Conservation (phyloP, 2,329 filamentous ascomycete species). For the Periconia sp. region DNA sequence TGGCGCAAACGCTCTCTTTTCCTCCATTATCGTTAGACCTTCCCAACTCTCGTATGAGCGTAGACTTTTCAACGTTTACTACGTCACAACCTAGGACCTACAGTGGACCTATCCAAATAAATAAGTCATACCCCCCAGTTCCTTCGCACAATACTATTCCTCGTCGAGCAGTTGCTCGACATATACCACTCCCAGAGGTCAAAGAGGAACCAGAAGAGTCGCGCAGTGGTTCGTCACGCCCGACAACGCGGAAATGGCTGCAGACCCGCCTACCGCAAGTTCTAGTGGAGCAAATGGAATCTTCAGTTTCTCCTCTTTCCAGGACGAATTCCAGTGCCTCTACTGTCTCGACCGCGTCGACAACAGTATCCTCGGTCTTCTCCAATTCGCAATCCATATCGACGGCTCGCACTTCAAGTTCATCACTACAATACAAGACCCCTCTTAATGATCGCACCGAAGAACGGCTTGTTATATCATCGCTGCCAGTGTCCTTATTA, state of each 20-base stretch:
- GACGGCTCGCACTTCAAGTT: conserved; percentile 8
- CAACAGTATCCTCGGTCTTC: conserved; percentile 14
- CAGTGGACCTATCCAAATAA: conserved; percentile 4
- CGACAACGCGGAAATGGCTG: conserved; percentile 12
- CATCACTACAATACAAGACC: conserved; percentile 4
- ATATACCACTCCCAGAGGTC: conserved; percentile 7
- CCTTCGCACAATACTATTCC: background rate
- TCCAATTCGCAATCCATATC: conserved; percentile 11
- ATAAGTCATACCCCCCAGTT: conserved; percentile 10
- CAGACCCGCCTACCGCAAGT: conserved; percentile 9
- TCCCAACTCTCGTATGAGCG: conserved; percentile 28
- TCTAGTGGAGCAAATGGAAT: background rate
- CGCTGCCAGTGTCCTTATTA: conserved; percentile 23
- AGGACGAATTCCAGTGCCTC: conserved; percentile 17
- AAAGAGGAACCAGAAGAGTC: conserved; percentile 11
- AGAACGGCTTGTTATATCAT: conserved; percentile 6
- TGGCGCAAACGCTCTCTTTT: conserved; percentile 21
- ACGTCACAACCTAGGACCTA: conserved; percentile 10
- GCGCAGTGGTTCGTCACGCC: conserved; percentile 1
- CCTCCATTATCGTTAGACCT: conserved; percentile 26
- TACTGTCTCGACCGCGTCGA: conserved; percentile 12
- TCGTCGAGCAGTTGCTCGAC: conserved; percentile 4
- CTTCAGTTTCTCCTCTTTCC: conserved; percentile 5
- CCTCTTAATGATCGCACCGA: background rate
- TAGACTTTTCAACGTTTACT: conserved; percentile 25